Evolutionary conservation across 345 rosid genomes (phyloP).

Genomic region (Laguncularia racemosa): DNA sequence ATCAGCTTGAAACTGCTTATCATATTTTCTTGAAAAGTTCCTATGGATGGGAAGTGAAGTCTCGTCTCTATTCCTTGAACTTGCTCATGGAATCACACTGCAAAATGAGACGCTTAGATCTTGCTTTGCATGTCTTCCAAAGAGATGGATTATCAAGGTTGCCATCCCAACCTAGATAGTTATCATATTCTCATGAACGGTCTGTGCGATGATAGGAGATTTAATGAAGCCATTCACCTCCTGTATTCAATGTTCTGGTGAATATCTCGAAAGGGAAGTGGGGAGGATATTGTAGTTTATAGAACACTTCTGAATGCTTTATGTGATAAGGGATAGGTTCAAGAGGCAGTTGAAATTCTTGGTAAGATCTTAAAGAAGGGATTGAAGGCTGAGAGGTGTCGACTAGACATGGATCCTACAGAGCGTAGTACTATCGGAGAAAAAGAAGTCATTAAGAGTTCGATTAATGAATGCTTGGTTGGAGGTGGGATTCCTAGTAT

Average conservation of each 20-base stretch:
- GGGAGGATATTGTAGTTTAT: slow-evolving; percentile 81
- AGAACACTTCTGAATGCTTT: slow-evolving; percentile 65
- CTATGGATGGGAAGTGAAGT: too few species aligned
- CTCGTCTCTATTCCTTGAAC: too few species aligned
- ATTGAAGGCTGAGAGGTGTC: slow-evolving; percentile 46
- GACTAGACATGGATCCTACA: slow-evolving; percentile 41
- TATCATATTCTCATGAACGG: slow-evolving; percentile 74
- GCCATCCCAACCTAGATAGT: slow-evolving; percentile 73
- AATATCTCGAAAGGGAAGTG: slow-evolving; percentile 79
- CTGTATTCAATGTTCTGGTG: slow-evolving; percentile 95
- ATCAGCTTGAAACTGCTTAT: too few species aligned
- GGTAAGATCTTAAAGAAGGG: slow-evolving; percentile 82
- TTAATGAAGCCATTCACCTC: slow-evolving; percentile 66
- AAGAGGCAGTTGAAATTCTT: too few species aligned
- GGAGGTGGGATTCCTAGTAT: slow-evolving; percentile 59
- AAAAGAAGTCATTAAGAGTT: slow-evolving; percentile 41
- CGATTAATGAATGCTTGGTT: too few species aligned
- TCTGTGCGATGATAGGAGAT: slow-evolving; percentile 58
- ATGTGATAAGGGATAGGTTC: slow-evolving; percentile 67
- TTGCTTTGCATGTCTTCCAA: slow-evolving; percentile 64
- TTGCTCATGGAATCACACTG: too few species aligned
- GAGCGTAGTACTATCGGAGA: slow-evolving; percentile 31
- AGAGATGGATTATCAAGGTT: slow-evolving; percentile 85
- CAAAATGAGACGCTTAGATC: slow-evolving; percentile 39
- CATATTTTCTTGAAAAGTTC: too few species aligned